Evolutionary conservation across 257 asterid genomes (phyloP), one percentile per base, ranked within the genome.

Genomic region (Solanum dulcamara): DNA sequence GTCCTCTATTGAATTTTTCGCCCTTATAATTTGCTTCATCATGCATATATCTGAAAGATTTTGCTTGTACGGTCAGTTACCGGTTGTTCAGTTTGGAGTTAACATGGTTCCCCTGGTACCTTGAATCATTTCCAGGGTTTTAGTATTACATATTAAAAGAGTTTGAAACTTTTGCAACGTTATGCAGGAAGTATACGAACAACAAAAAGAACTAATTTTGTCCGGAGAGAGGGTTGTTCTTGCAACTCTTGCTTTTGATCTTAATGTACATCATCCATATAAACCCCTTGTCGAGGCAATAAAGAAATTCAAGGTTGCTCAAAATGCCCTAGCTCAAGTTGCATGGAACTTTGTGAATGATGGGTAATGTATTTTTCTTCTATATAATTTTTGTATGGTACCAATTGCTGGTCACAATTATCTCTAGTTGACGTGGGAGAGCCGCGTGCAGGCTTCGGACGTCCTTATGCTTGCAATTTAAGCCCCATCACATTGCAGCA

Each of bases 261-360:
- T 96, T 62, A 96, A 93, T 84, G 91, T 96, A 85, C 93, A 84
- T 80, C 99, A 96, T 87, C 99, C 99, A 15, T 96, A 96, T 86
- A 96, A 96, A 84, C 99, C 99, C 84, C 98, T 96, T 60, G 98
- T 96, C 30, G 98, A 93, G 93, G 98, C 99, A 74, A 93, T 94
- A 79, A 93, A 96, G 88, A 96, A 93, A 70, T 93, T 96, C 88
- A 87, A 94, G 93, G 98, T 94, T 91, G 98, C 98, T 85, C 94
- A 96, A 91, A 92, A 93, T 89, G 94, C 98, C 79, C 91, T 96
- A 24, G 98, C 98, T 72, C 98, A 96, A 90, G 99, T 96, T 86
- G 99, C 99, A n/a, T 96, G 99, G 99, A 96, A 96, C 88, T 96
- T 96, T 88, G 99, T 96, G 85, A 96, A 96, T 68, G 99, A 96